phyloP scores from a whole-genome alignment of 1,284 basidiomycete genomes.

The Lignosus rhinocerotis region DNA sequence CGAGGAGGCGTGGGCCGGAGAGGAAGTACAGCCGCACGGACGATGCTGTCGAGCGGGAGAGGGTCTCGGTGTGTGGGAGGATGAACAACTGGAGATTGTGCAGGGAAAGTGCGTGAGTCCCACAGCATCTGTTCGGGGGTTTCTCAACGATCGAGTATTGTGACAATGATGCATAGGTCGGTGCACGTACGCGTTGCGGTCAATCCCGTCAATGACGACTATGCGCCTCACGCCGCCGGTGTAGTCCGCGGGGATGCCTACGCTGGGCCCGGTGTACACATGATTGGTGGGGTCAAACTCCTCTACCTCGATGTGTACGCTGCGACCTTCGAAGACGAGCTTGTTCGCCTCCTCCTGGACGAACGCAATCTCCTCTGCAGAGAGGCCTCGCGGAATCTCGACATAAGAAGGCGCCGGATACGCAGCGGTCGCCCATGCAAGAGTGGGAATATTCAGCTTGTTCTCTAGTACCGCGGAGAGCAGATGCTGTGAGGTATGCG shows the following conservation, averaged over 20 bases:
- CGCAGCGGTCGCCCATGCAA: conserved; percentile 80
- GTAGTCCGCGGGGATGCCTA: conserved; percentile 68
- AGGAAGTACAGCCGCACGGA: conserved; percentile 80
- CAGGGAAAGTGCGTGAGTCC: conserved; percentile 78
- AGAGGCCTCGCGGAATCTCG: conserved; percentile 74
- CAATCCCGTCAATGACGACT: conserved; percentile 78
- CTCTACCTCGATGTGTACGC: conserved; percentile 66
- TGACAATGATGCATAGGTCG: no score
- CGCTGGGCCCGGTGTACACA: conserved; percentile 49
- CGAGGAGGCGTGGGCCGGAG: conserved; percentile 73
- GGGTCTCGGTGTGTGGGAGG: conserved; percentile 62
- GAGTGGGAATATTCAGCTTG: conserved; percentile 67
- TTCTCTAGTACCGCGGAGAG: conserved; percentile 81
- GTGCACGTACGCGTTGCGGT: conserved; percentile 69
- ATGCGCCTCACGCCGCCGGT: conserved; percentile 79
- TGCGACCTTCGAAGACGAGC: conserved; percentile 63
- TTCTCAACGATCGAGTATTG: no score
- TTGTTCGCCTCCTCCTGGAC: conserved; percentile 71
- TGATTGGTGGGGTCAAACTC: conserved; percentile 52
- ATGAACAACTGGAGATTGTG: conserved; percentile 74
- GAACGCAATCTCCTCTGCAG: conserved; percentile 58
- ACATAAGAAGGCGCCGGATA: conserved; percentile 74
- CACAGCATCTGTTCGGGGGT: conserved; percentile 66
- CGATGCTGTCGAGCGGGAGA: conserved; percentile 57
- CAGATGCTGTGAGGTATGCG: conserved; percentile 84